Evolutionary conservation across 306 rosid genomes (phyloP), one percentile per base, ranked within the genome.

Genomic region (Ceratonia siliqua): DNA sequence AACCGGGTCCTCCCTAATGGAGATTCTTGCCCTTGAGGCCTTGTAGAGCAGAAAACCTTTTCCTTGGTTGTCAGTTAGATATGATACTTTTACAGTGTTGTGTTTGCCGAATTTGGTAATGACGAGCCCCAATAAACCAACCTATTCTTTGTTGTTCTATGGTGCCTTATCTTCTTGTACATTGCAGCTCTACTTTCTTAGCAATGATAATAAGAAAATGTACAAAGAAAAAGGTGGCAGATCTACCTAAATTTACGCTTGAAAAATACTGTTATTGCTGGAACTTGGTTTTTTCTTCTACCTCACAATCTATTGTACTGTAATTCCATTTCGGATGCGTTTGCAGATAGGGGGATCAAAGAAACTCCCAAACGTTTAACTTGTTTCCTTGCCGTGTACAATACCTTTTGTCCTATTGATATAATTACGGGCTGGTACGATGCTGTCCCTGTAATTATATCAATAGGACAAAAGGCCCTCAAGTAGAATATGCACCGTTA

Each of bases 1-100:
- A 41, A 75, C 84, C 53, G 71, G 80, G 76, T 79, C 75, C 46
- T 74, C 77, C 30, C 21, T 71, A 6, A 54, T 30, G 33, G 79
- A 55, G 46, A 78, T 81, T 69, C 42, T 82, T 76, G 75, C 59
- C 5, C 36, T 58, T 62, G 64, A 14, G 43, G 79, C 63, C 24
- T 72, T 64, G 56, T 38, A 54, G n/a, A 24, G 20, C 25, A 36
- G 9, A 24, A 18, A 66, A 38, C 73, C 21, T 17, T 74, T 54
- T 54, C 61, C 11, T 62, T 64, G 14, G 43, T 50, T 25, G 28
- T 68, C 69, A n/a, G 22, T 59, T 42, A 42, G 62, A 48, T 57
- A 55, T 59, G 79, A 70, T 33, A 49, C 45, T 8, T 45, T 2
- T 22, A 3, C 45, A 18, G 27, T 77, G 30, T 62, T 55, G 48